Evolutionary conservation across 139 green algal species (phyloP).

Genomic region (Nannochloris sp.): DNA sequence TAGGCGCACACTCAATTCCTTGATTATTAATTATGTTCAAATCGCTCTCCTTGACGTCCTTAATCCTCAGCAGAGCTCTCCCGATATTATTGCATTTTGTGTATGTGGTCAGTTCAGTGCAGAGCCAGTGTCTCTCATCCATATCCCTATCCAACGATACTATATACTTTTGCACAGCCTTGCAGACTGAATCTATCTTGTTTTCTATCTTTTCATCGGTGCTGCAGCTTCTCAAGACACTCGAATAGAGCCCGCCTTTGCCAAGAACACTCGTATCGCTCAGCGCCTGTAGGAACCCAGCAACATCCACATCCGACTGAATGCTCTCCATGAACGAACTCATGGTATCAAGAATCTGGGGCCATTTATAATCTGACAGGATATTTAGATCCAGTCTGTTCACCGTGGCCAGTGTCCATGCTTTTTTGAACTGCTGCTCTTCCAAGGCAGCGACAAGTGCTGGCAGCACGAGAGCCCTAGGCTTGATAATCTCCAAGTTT

Average conservation of each 20-base stretch:
- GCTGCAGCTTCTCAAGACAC: conserved; percentile 4
- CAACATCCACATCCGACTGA: conserved; percentile 44
- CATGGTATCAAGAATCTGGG: conserved; percentile 43
- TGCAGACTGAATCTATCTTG: neutral
- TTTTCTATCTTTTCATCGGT: neutral
- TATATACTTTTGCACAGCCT: neutral
- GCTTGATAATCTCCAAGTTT: conserved; percentile 82
- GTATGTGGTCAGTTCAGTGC: conserved; percentile 46
- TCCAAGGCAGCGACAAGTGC: conserved; percentile 45
- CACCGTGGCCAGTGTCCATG: conserved; percentile 46
- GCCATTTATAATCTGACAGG: conserved; percentile 84
- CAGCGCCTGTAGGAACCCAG: conserved; percentile 71
- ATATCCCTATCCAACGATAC: neutral
- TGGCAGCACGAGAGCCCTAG: conserved; percentile 71
- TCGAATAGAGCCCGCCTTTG: conserved; percentile 53
- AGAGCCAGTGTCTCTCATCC: conserved; percentile 25
- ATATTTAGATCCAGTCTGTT: conserved; percentile 86
- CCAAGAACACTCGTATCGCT: conserved; percentile 12
- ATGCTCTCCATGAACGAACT: conserved; percentile 43
- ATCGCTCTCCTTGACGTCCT: conserved; percentile 48
- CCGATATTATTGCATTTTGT: conserved; percentile 45
- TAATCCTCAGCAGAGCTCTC: conserved; percentile 56
- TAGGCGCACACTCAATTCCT: neutral
- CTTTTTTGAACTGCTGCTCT: conserved; percentile 20
- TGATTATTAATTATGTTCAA: conserved; percentile 16